phyloP scores from a whole-genome alignment of 305 asterid genomes.

The Caryopteris hybrid region DNA sequence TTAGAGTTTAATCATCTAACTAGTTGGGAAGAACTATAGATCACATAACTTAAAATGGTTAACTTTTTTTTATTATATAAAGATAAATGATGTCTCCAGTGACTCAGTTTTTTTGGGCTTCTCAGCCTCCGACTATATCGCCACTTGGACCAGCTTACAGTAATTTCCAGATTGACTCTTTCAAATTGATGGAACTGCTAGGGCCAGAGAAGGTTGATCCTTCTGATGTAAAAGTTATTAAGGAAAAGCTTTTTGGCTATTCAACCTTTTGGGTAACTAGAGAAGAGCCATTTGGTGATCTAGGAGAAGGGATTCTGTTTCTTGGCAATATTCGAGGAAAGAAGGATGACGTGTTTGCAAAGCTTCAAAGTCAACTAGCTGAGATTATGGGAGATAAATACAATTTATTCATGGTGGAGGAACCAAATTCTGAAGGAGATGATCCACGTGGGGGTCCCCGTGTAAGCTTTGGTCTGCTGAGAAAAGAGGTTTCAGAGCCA shows the following conservation, averaged over 20 bases:
- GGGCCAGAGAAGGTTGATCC: constrained; percentile 96
- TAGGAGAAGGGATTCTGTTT: constrained; percentile 88
- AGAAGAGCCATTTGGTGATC: constrained; percentile 92
- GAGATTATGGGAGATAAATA: constrained; percentile 87
- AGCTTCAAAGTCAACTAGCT: constrained; percentile 68
- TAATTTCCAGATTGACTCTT: constrained; percentile 87
- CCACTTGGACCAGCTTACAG: constrained; percentile 56
- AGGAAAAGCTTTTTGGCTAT: constrained; percentile 88
- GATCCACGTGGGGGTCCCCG: constrained; percentile 99
- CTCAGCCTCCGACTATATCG: constrained; percentile 51
- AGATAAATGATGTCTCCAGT: constrained; percentile 11
- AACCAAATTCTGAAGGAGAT: constrained; percentile 83
- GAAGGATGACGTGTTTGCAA: constrained; percentile 72
- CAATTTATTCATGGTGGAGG: constrained; percentile 94
- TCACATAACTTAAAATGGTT: not conserved
- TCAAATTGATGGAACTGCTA: constrained; percentile 84
- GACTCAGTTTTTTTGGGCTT: constrained; percentile 10
- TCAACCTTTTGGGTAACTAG: constrained; percentile 92
- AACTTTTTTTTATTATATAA: not conserved
- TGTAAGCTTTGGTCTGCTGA: constrained; percentile 91
- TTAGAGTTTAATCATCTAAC: not conserved
- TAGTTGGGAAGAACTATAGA: not conserved
- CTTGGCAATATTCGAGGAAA: constrained; percentile 90
- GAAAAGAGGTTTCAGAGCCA: constrained; percentile 94
- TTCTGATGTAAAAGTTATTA: constrained; percentile 68